Evolutionary conservation across 768 basidiomycete species (phyloP).

Genomic region (Tricholoma furcatifolium): DNA sequence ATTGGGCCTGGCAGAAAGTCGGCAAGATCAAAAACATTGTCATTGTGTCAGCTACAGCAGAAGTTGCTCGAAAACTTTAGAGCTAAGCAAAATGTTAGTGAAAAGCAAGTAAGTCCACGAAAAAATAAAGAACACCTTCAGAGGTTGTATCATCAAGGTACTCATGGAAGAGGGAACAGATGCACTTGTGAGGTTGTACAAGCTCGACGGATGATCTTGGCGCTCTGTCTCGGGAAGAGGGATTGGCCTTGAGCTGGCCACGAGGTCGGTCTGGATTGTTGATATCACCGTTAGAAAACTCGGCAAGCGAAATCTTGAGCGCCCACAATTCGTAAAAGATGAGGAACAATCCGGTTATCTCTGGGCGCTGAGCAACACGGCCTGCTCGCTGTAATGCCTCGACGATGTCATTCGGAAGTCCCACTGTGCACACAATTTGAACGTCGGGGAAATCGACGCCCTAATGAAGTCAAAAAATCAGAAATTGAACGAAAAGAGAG

Average conservation of each 20-base stretch:
- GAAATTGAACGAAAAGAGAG: too few species aligned
- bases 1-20: neutral
- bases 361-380: too few species aligned
- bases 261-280: conserved; percentile 3
- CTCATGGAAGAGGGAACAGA: neutral
- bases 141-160: conserved; percentile 3
- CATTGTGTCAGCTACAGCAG: conserved; percentile 4
- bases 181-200: conserved; percentile 3
- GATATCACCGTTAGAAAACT: neutral
- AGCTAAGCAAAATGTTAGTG: neutral
- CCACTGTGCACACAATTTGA: conserved; percentile 19
- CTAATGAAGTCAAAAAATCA: conserved; percentile 6
- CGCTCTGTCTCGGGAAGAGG: neutral
- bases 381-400: conserved; percentile 19
- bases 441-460: conserved; percentile 23
- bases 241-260: neutral
- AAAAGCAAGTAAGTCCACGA: too few species aligned
- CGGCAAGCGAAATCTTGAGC: too few species aligned
- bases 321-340: too few species aligned
- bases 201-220: conserved; percentile 6
- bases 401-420: conserved; percentile 13
- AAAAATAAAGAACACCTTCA: neutral
- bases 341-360: too few species aligned
- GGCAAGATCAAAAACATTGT: neutral
- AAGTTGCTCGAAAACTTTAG: neutral